Base-by-base conservation (phyloP, 1,284 basidiomycete genomes). In the Phellopilus nigrolimitatus region DNA sequence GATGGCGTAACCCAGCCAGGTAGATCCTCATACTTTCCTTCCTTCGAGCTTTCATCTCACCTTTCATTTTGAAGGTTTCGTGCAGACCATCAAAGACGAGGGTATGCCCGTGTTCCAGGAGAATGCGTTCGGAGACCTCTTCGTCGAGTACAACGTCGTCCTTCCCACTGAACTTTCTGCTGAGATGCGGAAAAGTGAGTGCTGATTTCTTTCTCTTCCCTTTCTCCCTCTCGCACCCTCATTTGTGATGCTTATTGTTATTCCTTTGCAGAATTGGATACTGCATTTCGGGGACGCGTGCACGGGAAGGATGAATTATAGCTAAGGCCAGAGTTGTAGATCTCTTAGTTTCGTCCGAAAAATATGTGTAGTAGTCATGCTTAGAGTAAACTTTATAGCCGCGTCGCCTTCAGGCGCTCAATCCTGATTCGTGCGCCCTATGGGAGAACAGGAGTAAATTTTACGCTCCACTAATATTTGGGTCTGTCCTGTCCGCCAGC, bases 91-190 rank as follows among this genome's bases (percentile, higher is more conserved):
- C 44, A 78, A 85, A 58, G 90, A 79, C 31, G 91, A 97, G 65
- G 94, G 94, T 1, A 91, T 95, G 91, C 91, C 92, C 2, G 63
- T 84, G 22, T 88, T 79, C 60, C 77, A 80, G 55, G 68, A 71
- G 28, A 69, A 75, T 8, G 71, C 73, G 2, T 77, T 85, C 57
- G 95, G 95, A 24, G 85, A 95, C 66, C 72, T 97, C 49, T 97
- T 82, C 63, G 78, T 97, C 45, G 92, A 97, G 66, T 97, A 95
- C 69, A 88, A 79, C 47, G 90, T 97, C 44, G 83, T 97, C 19
- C 68, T 97, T 49, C 95, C 94, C 0, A 71, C 76, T 38, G 75
- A 82, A 44, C 68, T 97, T 19, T 75, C 82, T 34, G 62, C 77
- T 40, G 76, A 81, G 33, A 78, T 79, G 54, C 79, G 81, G 60